Conservation (phyloP, 441 rosid genomes). For the Croton setiger region DNA sequence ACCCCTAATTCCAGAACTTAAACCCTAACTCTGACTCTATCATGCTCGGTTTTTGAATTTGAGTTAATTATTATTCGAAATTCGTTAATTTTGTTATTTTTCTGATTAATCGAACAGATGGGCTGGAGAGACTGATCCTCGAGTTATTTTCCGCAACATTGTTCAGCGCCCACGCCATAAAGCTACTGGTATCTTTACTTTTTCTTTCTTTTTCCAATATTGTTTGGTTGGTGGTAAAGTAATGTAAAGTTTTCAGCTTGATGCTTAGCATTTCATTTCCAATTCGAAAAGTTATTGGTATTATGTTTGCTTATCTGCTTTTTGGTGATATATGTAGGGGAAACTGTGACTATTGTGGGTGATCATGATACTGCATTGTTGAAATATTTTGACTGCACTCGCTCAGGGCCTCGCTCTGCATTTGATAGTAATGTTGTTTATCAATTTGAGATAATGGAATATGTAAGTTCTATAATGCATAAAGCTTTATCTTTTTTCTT, state of each 20-base stretch:
- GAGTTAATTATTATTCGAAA: background rate
- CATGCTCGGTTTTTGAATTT: background rate
- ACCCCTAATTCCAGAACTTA: background rate
- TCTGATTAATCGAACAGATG: constrained; percentile 44
- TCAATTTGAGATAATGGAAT: constrained; percentile 95
- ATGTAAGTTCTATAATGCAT: constrained; percentile 41
- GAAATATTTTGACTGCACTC: constrained; percentile 89
- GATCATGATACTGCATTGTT: constrained; percentile 68
- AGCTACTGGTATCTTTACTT: constrained; percentile 48
- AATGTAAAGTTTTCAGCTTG: background rate
- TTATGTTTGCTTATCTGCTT: constrained; percentile 2
- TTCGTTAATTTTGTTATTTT: background rate
- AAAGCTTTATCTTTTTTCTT: background rate
- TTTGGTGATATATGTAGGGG: constrained; percentile 43
- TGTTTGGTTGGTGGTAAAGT: background rate
- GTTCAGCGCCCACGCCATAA: constrained; percentile 97
- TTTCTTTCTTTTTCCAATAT: background rate
- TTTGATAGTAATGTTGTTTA: constrained; percentile 87
- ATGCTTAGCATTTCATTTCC: background rate
- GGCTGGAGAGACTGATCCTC: constrained; percentile 95
- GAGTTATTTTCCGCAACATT: constrained; percentile 86
- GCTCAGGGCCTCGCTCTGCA: constrained; percentile 89
- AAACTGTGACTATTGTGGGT: constrained; percentile 86
- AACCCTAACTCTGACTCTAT: constrained; percentile 29
- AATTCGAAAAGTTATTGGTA: background rate